Evolutionary conservation across 176 grass and related monocot genomes (phyloP).

Genomic region (Typha latifolia): DNA sequence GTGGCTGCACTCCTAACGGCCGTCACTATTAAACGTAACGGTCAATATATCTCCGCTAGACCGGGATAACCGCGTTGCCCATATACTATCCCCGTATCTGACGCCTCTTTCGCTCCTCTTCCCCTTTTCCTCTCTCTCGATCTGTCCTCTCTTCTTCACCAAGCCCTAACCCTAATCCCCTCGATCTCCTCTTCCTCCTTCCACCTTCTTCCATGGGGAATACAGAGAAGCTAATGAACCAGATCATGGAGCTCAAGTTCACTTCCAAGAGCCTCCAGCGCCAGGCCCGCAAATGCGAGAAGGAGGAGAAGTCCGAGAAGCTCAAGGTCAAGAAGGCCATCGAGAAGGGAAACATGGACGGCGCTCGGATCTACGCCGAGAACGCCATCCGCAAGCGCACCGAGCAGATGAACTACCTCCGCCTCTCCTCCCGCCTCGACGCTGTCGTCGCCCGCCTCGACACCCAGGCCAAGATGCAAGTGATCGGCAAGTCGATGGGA

Average conservation of each 20-base stretch:
- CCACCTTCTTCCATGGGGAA: slow-evolving; percentile 54
- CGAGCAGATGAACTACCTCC: slow-evolving; percentile 97
- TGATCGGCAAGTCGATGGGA: slow-evolving; percentile 84
- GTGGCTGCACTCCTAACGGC: no score
- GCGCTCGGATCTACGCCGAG: slow-evolving; percentile 95
- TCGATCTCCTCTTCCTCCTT: not conserved
- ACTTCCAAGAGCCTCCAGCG: slow-evolving; percentile 89
- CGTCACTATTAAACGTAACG: no score
- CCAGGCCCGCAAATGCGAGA: slow-evolving; percentile 92
- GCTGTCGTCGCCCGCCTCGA: slow-evolving; percentile 90
- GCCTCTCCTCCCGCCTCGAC: slow-evolving; percentile 84
- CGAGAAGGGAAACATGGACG: slow-evolving; percentile 94
- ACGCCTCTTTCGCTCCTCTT: not conserved
- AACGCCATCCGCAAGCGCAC: slow-evolving; percentile 96
- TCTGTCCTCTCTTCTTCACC: not conserved
- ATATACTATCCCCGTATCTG: no score
- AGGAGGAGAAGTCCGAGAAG: slow-evolving; percentile 93
- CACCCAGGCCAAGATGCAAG: slow-evolving; percentile 99
- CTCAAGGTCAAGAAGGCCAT: slow-evolving; percentile 99
- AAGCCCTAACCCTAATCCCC: not conserved
- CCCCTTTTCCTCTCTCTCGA: not conserved
- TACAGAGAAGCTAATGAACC: slow-evolving; percentile 92
- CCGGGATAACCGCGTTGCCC: no score
- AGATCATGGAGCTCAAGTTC: slow-evolving; percentile 97
- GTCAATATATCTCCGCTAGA: no score